Evolutionary conservation across 495 filamentous ascomycete species (phyloP).

Genomic region (Penicillium crystallinum): DNA sequence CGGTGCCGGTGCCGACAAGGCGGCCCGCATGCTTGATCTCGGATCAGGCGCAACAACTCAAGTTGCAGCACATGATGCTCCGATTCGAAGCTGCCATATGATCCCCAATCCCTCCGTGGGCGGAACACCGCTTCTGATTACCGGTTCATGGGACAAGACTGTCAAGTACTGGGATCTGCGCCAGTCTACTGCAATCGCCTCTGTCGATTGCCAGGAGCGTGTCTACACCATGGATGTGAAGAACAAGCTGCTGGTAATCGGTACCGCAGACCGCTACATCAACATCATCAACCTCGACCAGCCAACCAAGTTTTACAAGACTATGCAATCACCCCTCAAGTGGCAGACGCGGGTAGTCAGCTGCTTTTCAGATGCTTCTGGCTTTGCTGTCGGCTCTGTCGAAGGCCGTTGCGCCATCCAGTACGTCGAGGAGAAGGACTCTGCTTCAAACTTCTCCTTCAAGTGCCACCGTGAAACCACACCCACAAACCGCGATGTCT

Average conservation of each 20-base stretch:
- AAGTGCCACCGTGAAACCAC: constrained; percentile 84
- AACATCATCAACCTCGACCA: constrained; percentile 79
- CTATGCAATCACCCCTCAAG: constrained; percentile 76
- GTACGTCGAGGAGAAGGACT: constrained; percentile 83
- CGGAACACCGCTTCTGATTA: constrained; percentile 63
- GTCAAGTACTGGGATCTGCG: constrained; percentile 95
- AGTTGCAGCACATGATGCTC: constrained; percentile 73
- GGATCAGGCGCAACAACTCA: constrained; percentile 51
- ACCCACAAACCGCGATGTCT: constrained; percentile 54
- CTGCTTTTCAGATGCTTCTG: constrained; percentile 77
- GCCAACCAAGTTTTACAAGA: constrained; percentile 74
- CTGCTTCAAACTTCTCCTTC: constrained; percentile 80
- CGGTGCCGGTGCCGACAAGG: constrained; percentile 80
- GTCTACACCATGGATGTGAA: constrained; percentile 84
- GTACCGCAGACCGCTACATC: constrained; percentile 82
- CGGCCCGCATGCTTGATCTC: constrained; percentile 73
- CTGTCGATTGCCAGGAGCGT: constrained; percentile 67
- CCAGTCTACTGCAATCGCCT: constrained; percentile 55
- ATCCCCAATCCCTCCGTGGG: constrained; percentile 50
- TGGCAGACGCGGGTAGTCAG: constrained; percentile 83
- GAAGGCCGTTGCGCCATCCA: constrained; percentile 88
- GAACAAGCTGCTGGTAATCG: constrained; percentile 72
- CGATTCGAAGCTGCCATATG: constrained; percentile 75
- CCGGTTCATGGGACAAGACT: constrained; percentile 93
- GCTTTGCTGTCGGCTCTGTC: constrained; percentile 83